Base-by-base conservation (phyloP, 768 basidiomycete species). In the Tricholoma hemisulphureum region DNA sequence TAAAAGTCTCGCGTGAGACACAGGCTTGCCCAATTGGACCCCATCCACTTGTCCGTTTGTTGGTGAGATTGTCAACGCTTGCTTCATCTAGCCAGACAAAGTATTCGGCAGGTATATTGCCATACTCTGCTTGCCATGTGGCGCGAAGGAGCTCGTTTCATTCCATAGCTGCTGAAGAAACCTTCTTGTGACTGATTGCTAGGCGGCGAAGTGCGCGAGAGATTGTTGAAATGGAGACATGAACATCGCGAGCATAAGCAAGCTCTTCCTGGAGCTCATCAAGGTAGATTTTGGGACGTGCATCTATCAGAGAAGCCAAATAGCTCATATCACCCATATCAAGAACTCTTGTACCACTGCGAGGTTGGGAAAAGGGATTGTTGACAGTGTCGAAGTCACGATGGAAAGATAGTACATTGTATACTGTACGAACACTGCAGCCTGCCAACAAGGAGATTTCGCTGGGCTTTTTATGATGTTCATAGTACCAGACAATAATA, bases 141-240 rank as follows among this genome's bases (percentile, higher is more conserved):
- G 67, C 62, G 6, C 67, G 56, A 4, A 69, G 34, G 10, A 65
- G 24, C 53, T 75, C 69, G 56, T 75, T 67, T 2, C 68, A 54
- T 53, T 76, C 74, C 6, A 62, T 5, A 0, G 72, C 69, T 10
- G 34, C 53, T 9, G 55, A 59, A 16, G 63, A 46, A 10, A 75
- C 56, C 4, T 39, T 31, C 55, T 76, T 76, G 13, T 59, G 58
- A 10, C 63, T 59, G 18, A 72, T 31, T 6, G 58, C 58, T 3
- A 67, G 51, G 8, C 37, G 45, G 5, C 23, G 55, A 11, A 73
- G 49, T 1, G 69, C 52, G 0, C 63, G 62, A 2, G 60, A 69
- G 35, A 74, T 54, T 10, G 71, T 73, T 9, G 74, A 13, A 41
- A 72, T 53, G 14, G 73, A 73, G 10, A 70, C 62, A 52, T 69